Conservation (phyloP, 2,329 filamentous ascomycete species). For the Aspergillus candidus region DNA sequence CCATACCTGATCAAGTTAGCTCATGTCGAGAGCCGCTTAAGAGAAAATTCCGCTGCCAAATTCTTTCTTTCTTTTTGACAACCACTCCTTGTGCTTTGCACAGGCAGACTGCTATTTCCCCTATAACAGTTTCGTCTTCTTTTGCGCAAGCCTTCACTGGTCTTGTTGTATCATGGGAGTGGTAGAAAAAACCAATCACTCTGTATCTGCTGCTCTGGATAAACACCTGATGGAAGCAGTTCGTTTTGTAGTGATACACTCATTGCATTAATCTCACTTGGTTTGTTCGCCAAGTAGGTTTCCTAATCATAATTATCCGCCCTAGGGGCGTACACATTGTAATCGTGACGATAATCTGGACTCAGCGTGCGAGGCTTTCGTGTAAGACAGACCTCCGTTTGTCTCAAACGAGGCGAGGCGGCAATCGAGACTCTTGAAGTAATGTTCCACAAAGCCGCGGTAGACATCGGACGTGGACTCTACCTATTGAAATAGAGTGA, state of each 20-base stretch:
- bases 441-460: too few species aligned
- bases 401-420: too few species aligned
- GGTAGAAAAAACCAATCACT: slow-evolving; percentile 60
- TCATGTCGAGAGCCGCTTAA: slow-evolving; percentile 11
- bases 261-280: slow-evolving; percentile 21
- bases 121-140: slow-evolving; percentile 26
- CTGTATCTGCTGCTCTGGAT: slow-evolving; percentile 88
- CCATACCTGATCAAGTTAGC: slow-evolving; percentile 20
- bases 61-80: slow-evolving; percentile 18
- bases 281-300: slow-evolving; percentile 1
- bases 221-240: slow-evolving; percentile 67
- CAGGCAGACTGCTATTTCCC: slow-evolving; percentile 28
- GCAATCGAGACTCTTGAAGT: too few species aligned
- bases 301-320: slow-evolving; percentile 1
- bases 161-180: slow-evolving; percentile 45
- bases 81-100: slow-evolving; percentile 39
- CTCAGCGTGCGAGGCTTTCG: too few species aligned
- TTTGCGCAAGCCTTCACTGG: slow-evolving; percentile 33
- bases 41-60: slow-evolving; percentile 13
- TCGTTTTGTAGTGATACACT: slow-evolving; percentile 71
- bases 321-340: too few species aligned
- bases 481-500: too few species aligned
- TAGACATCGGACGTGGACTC: too few species aligned
- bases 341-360: too few species aligned
- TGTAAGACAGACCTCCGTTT: too few species aligned